A percentile compares a stretch with the other conserved stretches of the same genome.
These are phyloP conservation scores for Casuarina glauca DNA, from an alignment of 306 rosid species.

Conservation along the genomic window DNA sequence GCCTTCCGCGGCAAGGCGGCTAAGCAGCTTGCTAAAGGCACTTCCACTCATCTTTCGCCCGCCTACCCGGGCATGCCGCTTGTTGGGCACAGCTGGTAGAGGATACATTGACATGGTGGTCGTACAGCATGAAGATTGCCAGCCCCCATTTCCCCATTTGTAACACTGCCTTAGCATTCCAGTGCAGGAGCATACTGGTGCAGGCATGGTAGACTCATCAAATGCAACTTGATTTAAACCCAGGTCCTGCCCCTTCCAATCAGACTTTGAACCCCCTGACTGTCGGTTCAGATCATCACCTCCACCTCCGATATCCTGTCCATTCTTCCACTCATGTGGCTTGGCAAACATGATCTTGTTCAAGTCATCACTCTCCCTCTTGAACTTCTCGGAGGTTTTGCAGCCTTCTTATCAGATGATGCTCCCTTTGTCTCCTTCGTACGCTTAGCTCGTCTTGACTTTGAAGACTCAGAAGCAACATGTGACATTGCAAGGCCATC, in stretches of 20 bases:
- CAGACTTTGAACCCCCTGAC: constrained; percentile 63
- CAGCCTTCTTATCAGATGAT: constrained; percentile 65
- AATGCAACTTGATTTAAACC: constrained; percentile 88
- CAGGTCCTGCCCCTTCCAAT: constrained; percentile 93
- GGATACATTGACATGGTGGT: constrained; percentile 91
- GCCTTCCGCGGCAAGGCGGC: constrained; percentile 92
- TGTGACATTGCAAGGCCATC: constrained; percentile 58
- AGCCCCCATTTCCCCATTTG: constrained; percentile 99
- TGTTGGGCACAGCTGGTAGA: constrained; percentile 96
- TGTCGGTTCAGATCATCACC: constrained; percentile 78
- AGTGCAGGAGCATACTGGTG: constrained; percentile 91
- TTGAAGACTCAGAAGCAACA: constrained; percentile 52
- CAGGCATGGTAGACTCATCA: constrained; percentile 96
- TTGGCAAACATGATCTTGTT: constrained; percentile 69
- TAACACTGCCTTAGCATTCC: constrained; percentile 84
- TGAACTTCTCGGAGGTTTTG: constrained; percentile 68
- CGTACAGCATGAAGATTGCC: constrained; percentile 99
- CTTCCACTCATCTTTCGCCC: constrained; percentile 99
- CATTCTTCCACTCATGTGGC: constrained; percentile 74
- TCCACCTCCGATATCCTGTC: constrained; percentile 60
- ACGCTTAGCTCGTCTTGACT: constrained; percentile 68
- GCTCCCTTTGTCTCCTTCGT: constrained; percentile 62
- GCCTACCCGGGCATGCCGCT: constrained; percentile 89
- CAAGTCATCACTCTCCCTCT: constrained; percentile 75
- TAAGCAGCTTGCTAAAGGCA: constrained; percentile 89